Evolutionary conservation across 1,284 basidiomycete genomes (phyloP).

Genomic region (Moesziomyces sp.): DNA sequence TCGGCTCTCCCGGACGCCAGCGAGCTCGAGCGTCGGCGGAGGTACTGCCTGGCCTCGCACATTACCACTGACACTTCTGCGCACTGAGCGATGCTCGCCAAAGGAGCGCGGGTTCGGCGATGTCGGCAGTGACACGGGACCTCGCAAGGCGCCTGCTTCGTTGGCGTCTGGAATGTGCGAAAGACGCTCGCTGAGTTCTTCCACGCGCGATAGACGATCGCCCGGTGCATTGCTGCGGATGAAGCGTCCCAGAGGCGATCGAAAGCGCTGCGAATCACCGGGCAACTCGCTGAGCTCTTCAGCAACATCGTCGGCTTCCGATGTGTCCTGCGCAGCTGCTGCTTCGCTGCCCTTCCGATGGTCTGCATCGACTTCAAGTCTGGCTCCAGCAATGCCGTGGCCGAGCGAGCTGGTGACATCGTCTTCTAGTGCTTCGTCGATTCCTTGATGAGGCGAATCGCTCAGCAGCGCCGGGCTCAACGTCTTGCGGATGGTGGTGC

Average conservation of each 20-base stretch:
- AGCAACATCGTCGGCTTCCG: constrained; percentile 5
- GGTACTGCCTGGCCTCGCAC: constrained; percentile 11
- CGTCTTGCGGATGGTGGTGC: constrained; percentile 40
- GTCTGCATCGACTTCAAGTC: too few species aligned
- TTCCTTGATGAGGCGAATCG: constrained; percentile 14
- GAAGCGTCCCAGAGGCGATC: constrained; percentile 31
- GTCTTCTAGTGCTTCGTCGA: constrained; percentile 7
- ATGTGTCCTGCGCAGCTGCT: too few species aligned
- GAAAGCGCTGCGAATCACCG: constrained; percentile 15
- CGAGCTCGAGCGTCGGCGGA: constrained; percentile 15
- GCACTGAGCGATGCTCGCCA: constrained; percentile 31
- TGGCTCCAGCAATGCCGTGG: background rate
- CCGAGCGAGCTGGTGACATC: background rate
- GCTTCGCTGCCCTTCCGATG: too few species aligned
- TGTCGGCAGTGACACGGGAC: constrained; percentile 8
- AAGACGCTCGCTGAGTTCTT: constrained; percentile 33
- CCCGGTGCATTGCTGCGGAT: constrained; percentile 13
- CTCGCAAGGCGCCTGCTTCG: constrained; percentile 3
- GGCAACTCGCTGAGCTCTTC: constrained; percentile 8
- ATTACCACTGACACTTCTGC: constrained; percentile 21
- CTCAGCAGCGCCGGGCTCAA: constrained; percentile 40
- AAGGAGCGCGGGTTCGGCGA: constrained; percentile 36
- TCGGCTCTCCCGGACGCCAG: background rate
- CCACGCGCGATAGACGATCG: constrained; percentile 40
- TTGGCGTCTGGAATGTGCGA: constrained; percentile 15